These are phyloP conservation scores for Sporothrix mexicana DNA, from an alignment of 2,329 filamentous ascomycete genomes.

Conservation along the genomic window DNA sequence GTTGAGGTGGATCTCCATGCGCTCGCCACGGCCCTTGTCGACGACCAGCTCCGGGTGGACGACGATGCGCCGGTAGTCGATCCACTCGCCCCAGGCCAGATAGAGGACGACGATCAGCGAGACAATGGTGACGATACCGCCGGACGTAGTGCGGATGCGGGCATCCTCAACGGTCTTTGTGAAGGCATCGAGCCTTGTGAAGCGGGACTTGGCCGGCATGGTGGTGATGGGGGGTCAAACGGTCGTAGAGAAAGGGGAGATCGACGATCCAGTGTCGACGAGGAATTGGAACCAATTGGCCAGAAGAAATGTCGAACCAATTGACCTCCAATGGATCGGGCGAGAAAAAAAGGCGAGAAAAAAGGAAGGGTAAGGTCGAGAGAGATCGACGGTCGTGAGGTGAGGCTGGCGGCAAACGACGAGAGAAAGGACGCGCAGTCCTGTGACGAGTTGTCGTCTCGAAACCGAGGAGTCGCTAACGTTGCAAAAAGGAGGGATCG, in stretches of 20 bases:
- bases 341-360: neutral
- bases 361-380: neutral
- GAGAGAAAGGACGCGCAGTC: neutral
- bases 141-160: conserved; percentile 90
- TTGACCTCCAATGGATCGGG: neutral
- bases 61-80: conserved; percentile 83
- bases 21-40: conserved; percentile 95
- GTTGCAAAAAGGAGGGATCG: neutral
- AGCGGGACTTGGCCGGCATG: conserved; percentile 92
- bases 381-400: conserved; percentile 23
- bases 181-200: conserved; percentile 96
- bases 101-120: conserved; percentile 88
- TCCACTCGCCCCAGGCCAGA: conserved; percentile 94
- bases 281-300: neutral
- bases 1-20: conserved; percentile 99
- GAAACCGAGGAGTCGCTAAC: neutral
- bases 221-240: conserved; percentile 29
- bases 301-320: neutral
- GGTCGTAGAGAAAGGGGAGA: neutral
- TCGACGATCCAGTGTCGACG: neutral
- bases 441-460: neutral
- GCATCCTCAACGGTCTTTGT: conserved; percentile 99
- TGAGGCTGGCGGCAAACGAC: conserved; percentile 4
- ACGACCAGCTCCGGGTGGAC: conserved; percentile 94
- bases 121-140: conserved; percentile 90